Evolutionary conservation across 78 protist genomes (phyloP), one percentile per base, ranked within the genome.

Genomic region (Bodo saltans): DNA sequence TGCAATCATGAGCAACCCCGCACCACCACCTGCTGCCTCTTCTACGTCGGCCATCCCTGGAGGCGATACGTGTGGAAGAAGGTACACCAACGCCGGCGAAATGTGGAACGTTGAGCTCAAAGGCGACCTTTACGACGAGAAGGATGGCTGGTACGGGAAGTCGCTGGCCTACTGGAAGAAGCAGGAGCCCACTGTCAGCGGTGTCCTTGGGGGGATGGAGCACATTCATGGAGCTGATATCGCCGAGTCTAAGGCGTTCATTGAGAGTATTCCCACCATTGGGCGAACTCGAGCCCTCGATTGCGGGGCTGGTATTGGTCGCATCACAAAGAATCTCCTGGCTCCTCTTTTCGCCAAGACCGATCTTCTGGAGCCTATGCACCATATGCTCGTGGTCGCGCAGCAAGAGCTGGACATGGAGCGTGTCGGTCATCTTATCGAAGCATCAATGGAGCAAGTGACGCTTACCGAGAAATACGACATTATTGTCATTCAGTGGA

Each of bases 261-360:
- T 71, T 17, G 29, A 17, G 40, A 23, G 32, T 8, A 23, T 71
- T 17, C 8, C 74, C n/a, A 67, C 47, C 33, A 76, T 76, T 47
- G 29, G 28, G 34, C 35, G 81, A 8, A 27, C 3, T 1, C 11
- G 29, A 3, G 67, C 85, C 30, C 80, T 90, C 28, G 97, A 94
- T 68, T 90, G 93, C 42, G 97, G 94, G 34, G 95, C 95, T 8
- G 97, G 97, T 26, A 90, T 94, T 26, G 97, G 97, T 29, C 60
- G 97, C 25, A 78, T 94, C 0, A 81, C 95, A 0, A 25, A 47
- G 70, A 53, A 88, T 1, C 74, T 94, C 1, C 78, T 94, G 3
- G 1, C 80, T 23, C 87, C 90, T 40, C 52, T 42, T n/a, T 93
- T 93, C 68, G 87, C 87, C 4, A 38, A 29, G 68, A 92, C 88